phyloP scores from a whole-genome alignment of 306 rosid genomes.

The Sophora flavescens region DNA sequence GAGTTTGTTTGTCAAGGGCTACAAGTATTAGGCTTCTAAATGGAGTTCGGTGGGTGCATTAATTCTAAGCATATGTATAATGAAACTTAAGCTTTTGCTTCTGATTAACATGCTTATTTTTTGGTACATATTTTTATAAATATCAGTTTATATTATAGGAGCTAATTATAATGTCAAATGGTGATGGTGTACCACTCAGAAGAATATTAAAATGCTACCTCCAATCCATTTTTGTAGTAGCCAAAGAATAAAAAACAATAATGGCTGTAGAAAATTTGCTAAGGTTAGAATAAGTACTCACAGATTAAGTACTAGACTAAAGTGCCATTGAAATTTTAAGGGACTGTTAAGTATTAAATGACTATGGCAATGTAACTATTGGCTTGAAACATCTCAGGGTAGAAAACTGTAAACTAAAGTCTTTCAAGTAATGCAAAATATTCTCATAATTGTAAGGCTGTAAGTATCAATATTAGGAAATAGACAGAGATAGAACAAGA shows the following conservation, averaged over 20 bases:
- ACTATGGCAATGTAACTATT: background rate
- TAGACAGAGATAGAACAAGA: background rate
- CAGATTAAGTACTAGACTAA: background rate
- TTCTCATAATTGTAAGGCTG: background rate
- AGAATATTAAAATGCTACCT: background rate
- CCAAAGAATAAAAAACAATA: too few relatives aligned
- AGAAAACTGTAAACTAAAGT: background rate
- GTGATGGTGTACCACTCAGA: background rate
- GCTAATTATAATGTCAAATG: slow-evolving; percentile 41
- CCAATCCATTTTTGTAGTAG: background rate
- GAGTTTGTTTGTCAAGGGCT: slow-evolving; percentile 73
- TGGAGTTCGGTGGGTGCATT: slow-evolving; percentile 23
- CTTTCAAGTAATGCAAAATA: background rate
- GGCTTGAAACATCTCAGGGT: too few relatives aligned
- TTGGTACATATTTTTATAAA: slow-evolving; percentile 42
- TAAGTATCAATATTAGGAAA: background rate
- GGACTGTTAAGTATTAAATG: background rate
- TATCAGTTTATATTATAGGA: background rate
- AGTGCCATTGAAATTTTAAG: background rate
- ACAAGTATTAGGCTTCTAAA: slow-evolving; percentile 65
- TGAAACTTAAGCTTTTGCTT: slow-evolving; percentile 46
- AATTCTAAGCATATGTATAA: slow-evolving; percentile 28
- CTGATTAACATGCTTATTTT: slow-evolving; percentile 48
- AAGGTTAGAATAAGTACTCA: background rate
- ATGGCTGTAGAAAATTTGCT: background rate